A percentile compares a stretch with the other conserved stretches of the same genome.
phyloP scores from a whole-genome alignment of 2,329 filamentous ascomycete genomes.

The Diaporthe batatas region DNA sequence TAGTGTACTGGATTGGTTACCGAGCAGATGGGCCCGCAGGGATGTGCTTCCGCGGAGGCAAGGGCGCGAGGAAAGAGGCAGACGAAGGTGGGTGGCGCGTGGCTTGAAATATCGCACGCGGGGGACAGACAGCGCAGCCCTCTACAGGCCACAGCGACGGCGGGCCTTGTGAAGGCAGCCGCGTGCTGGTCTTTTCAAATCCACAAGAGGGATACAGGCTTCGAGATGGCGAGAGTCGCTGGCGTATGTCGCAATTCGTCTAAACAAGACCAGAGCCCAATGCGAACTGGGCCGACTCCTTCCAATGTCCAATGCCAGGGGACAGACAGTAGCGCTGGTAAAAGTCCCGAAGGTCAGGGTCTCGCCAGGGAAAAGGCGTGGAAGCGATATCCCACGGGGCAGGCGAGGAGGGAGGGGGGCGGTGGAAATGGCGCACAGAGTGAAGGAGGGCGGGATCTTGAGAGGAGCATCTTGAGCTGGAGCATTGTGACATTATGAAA shows the following conservation, averaged over 20 bases:
- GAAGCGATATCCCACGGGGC: conserved; percentile 22
- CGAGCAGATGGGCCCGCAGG: background rate
- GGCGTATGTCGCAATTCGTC: conserved; percentile 41
- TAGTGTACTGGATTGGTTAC: background rate
- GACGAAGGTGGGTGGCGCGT: conserved; percentile 14
- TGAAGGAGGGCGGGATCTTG: conserved; percentile 30
- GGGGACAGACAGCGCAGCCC: conserved; percentile 11
- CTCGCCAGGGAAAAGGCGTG: background rate
- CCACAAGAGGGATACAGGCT: conserved; percentile 25
- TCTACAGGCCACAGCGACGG: conserved; percentile 3
- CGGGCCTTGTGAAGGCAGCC: conserved; percentile 4
- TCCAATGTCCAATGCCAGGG: conserved; percentile 5
- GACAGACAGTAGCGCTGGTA: conserved; percentile 2
- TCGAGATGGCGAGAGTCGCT: conserved; percentile 39
- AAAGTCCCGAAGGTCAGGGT: conserved; percentile 23
- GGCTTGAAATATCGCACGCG: conserved; percentile 34
- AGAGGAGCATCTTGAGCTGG: conserved; percentile 38
- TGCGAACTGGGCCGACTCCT: conserved; percentile 23
- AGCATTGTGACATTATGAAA: conserved; percentile 36
- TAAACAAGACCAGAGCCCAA: conserved; percentile 15
- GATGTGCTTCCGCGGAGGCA: conserved; percentile 34
- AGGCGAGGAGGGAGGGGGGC: background rate
- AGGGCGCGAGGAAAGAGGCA: conserved; percentile 10
- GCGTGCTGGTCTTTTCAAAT: conserved; percentile 35
- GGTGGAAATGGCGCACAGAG: conserved; percentile 29